Conservation (phyloP, 345 rosid species). For the Toxicodendron radicans region DNA sequence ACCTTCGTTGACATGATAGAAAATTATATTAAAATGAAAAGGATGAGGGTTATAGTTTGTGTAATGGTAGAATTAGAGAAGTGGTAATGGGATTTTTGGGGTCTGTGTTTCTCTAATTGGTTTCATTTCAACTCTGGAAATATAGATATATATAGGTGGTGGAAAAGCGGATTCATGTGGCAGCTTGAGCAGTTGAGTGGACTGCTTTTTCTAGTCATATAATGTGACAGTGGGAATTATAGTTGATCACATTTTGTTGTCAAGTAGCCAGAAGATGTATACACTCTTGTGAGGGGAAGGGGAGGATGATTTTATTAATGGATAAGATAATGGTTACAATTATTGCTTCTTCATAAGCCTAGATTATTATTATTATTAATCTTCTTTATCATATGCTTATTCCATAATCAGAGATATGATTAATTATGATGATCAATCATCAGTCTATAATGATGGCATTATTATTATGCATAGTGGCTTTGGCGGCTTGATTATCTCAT, state of each 20-base stretch:
- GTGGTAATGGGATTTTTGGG: neutral
- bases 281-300: neutral
- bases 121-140: neutral
- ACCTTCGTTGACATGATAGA: constrained; percentile 33
- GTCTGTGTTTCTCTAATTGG: neutral
- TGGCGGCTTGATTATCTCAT: constrained; percentile 8
- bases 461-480: constrained; percentile 4
- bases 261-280: constrained; percentile 2
- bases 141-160: neutral
- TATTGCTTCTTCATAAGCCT: constrained; percentile 17
- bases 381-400: neutral
- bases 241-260: neutral
- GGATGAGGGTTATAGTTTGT: neutral
- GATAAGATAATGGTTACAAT: constrained; percentile 22
- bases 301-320: constrained; percentile 3
- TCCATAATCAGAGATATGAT: constrained; percentile 9
- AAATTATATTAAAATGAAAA: neutral
- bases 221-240: constrained; percentile 1
- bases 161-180: neutral
- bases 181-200: constrained; percentile 5
- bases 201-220: constrained; percentile 4
- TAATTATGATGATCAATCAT: neutral
- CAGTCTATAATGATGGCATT: neutral
- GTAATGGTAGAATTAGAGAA: no score
- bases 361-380: neutral